Evolutionary conservation across 2,329 filamentous ascomycete genomes (phyloP).

Genomic region (Coniochaeta prunicola): DNA sequence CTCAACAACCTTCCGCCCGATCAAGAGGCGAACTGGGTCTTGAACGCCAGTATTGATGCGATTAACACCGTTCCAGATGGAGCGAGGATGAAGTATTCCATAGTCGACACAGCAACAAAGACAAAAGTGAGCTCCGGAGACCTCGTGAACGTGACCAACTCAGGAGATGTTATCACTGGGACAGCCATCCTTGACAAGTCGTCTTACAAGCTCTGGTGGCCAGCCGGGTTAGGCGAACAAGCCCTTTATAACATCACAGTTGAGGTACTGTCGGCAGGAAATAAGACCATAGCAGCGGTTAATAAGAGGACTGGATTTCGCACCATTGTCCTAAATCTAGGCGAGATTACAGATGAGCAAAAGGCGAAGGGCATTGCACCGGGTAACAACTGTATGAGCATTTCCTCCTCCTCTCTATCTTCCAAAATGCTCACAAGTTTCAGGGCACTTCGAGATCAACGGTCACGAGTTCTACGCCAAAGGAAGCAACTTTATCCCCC

Average conservation of each 20-base stretch:
- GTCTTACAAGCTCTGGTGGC: conserved; percentile 53
- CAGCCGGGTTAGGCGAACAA: conserved; percentile 47
- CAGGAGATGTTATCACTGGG: conserved; percentile 39
- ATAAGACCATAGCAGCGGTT: conserved; percentile 29
- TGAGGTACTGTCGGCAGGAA: conserved; percentile 29
- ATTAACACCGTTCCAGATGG: conserved; percentile 37
- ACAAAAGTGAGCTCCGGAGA: conserved; percentile 26
- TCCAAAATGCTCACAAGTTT: conserved; percentile 19
- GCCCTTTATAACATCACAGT: conserved; percentile 50
- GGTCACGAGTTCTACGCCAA: conserved; percentile 58
- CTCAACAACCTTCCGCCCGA: conserved; percentile 51
- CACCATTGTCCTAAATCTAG: conserved; percentile 53
- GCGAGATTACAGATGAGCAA: conserved; percentile 45
- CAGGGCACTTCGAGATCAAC: conserved; percentile 60
- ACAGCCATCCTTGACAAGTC: conserved; percentile 31
- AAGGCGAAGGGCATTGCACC: conserved; percentile 39
- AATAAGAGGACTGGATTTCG: conserved; percentile 53
- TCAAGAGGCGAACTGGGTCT: conserved; percentile 48
- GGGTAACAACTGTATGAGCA: conserved; percentile 1
- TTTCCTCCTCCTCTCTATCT: not conserved
- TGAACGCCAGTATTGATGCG: conserved; percentile 54
- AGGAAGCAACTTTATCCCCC: conserved; percentile 56
- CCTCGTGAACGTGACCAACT: conserved; percentile 27
- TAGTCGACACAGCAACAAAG: conserved; percentile 34
- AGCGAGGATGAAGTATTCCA: conserved; percentile 35